phyloP scores from a whole-genome alignment of 2,329 filamentous ascomycete genomes.

The Xylariaceae sp. region DNA sequence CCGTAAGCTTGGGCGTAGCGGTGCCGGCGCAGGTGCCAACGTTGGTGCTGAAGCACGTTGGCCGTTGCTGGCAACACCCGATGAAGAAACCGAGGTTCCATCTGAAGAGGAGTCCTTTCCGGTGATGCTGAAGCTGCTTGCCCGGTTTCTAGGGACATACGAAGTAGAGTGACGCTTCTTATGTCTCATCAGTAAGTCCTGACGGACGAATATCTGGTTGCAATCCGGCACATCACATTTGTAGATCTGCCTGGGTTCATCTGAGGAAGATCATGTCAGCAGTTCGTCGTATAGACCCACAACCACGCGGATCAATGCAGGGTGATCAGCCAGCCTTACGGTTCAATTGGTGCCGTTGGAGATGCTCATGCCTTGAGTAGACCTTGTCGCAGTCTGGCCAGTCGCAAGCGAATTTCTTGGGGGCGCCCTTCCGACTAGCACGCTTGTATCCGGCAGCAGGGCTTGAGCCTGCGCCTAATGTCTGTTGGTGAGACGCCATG shows the following conservation, averaged over 20 bases:
- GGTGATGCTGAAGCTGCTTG: slow-evolving; percentile 54
- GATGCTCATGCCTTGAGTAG: slow-evolving; percentile 81
- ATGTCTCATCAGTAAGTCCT: slow-evolving; percentile 75
- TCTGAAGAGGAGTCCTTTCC: slow-evolving; percentile 36
- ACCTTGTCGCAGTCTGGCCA: slow-evolving; percentile 78
- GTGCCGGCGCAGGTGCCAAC: slow-evolving; percentile 6
- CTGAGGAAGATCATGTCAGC: slow-evolving; percentile 50
- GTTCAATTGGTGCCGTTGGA: slow-evolving; percentile 83
- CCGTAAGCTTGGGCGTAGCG: background rate
- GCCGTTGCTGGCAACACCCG: slow-evolving; percentile 29
- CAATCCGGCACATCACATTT: slow-evolving; percentile 78
- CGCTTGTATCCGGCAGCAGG: slow-evolving; percentile 51
- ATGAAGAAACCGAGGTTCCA: slow-evolving; percentile 38
- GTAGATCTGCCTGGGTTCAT: slow-evolving; percentile 82
- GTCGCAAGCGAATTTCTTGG: slow-evolving; percentile 66
- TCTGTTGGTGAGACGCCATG: slow-evolving; percentile 46
- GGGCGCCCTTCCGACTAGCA: slow-evolving; percentile 58
- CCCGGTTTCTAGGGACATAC: slow-evolving; percentile 57
- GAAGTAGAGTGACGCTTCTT: slow-evolving; percentile 68
- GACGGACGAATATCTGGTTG: slow-evolving; percentile 77
- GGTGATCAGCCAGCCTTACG: slow-evolving; percentile 59
- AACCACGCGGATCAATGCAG: slow-evolving; percentile 2
- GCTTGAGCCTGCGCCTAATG: slow-evolving; percentile 36
- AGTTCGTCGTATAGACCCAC: slow-evolving; percentile 24
- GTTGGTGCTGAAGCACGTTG: slow-evolving; percentile 1